Conservation (phyloP, 768 basidiomycete genomes). For the Sarcomyxa edulis region DNA sequence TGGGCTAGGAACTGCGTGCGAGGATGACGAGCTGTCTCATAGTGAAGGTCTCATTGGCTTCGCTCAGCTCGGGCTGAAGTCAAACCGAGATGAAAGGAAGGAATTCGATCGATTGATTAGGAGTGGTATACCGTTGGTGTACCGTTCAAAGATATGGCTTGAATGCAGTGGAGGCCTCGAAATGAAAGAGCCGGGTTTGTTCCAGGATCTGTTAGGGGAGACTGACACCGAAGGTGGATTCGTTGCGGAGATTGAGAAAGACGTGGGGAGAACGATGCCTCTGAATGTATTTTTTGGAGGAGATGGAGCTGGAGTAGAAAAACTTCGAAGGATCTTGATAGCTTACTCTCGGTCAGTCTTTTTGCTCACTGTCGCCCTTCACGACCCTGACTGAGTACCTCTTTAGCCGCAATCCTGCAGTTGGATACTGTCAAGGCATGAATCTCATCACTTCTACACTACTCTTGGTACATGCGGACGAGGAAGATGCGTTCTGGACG, state of each 20-base stretch:
- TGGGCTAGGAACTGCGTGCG: slow-evolving; percentile 57
- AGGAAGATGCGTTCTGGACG: slow-evolving; percentile 98
- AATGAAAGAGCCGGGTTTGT: slow-evolving; percentile 87
- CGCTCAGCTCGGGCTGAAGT: slow-evolving; percentile 77
- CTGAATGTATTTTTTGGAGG: slow-evolving; percentile 96
- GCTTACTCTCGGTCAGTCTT: slow-evolving; percentile 84
- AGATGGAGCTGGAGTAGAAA: slow-evolving; percentile 90
- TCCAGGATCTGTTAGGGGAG: slow-evolving; percentile 73
- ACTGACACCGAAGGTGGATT: slow-evolving; percentile 42
- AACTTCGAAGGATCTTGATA: slow-evolving; percentile 81
- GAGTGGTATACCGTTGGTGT: slow-evolving; percentile 81
- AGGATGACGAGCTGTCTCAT: slow-evolving; percentile 74
- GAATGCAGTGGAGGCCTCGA: slow-evolving; percentile 94
- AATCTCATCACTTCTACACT: slow-evolving; percentile 94
- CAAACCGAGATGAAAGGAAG: slow-evolving; percentile 71
- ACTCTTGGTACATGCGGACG: slow-evolving; percentile 86
- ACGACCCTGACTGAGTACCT: slow-evolving; percentile 3
- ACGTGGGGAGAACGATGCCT: slow-evolving; percentile 89
- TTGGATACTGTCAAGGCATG: slow-evolving; percentile 96
- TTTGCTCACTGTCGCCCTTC: neutral
- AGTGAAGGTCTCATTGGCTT: slow-evolving; percentile 87
- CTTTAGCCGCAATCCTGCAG: slow-evolving; percentile 78
- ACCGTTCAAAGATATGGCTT: slow-evolving; percentile 85
- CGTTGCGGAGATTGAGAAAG: slow-evolving; percentile 89
- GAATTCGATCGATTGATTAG: slow-evolving; percentile 80